These are phyloP conservation scores for Podospora anserina DNA, from an alignment of 495 filamentous ascomycete genomes.

Conservation along the genomic window DNA sequence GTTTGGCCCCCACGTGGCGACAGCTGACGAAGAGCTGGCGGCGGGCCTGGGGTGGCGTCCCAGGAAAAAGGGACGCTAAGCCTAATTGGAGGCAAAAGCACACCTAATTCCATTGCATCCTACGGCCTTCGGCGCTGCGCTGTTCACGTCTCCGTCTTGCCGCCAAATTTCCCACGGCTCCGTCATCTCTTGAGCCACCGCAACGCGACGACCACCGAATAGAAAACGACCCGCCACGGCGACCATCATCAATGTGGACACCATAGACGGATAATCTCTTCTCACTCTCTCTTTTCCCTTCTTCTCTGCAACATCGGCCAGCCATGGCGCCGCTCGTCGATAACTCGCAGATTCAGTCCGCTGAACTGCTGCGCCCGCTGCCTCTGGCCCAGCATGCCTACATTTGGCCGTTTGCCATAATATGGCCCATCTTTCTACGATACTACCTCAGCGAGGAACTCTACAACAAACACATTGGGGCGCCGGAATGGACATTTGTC, in stretches of 20 bases:
- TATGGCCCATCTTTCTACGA: slow-evolving; percentile 88
- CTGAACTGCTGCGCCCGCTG: slow-evolving; percentile 85
- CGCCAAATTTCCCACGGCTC: neutral
- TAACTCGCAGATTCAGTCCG: slow-evolving; percentile 80
- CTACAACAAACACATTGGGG: slow-evolving; percentile 85
- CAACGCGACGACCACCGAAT: neutral
- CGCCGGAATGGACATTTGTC: slow-evolving; percentile 95
- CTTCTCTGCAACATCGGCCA: slow-evolving; percentile 10
- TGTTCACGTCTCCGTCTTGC: neutral
- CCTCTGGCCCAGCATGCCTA: slow-evolving; percentile 80
- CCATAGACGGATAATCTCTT: slow-evolving; percentile 12
- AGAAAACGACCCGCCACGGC: neutral
- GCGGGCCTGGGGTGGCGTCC: neutral
- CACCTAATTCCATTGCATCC: slow-evolving; percentile 9
- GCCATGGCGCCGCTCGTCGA: slow-evolving; percentile 71
- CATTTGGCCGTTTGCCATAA: slow-evolving; percentile 83
- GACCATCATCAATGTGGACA: slow-evolving; percentile 22
- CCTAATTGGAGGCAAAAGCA: slow-evolving; percentile 9
- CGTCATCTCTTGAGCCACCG: neutral
- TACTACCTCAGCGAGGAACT: slow-evolving; percentile 76
- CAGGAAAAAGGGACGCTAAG: slow-evolving; percentile 2
- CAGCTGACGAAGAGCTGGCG: slow-evolving; percentile 5
- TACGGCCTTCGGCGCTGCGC: neutral
- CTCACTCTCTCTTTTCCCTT: neutral
- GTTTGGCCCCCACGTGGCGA: slow-evolving; percentile 7